phyloP scores from a whole-genome alignment of 1,284 basidiomycete species.

The Sphagnurus paluster region DNA sequence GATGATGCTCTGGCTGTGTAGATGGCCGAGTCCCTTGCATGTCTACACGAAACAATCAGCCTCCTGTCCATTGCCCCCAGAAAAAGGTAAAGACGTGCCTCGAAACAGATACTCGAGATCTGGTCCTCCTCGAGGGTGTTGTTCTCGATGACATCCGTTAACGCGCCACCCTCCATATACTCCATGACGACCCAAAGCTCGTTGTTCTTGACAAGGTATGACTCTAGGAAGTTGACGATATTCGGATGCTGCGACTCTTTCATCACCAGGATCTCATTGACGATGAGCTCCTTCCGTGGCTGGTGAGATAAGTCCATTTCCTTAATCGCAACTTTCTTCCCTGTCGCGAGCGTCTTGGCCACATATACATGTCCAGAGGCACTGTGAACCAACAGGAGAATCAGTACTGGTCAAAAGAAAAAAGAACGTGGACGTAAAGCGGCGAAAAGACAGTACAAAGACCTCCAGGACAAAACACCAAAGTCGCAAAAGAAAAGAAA shows the following conservation, averaged over 20 bases:
- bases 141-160: slow-evolving; percentile 98
- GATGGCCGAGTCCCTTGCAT: slow-evolving; percentile 90
- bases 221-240: slow-evolving; percentile 97
- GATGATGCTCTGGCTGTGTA: slow-evolving; percentile 94
- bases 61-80: not conserved
- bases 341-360: slow-evolving; percentile 86
- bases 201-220: slow-evolving; percentile 86
- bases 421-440: slow-evolving; percentile 5
- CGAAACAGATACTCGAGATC: slow-evolving; percentile 90
- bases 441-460: not conserved
- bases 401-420: not conserved
- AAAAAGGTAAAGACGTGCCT: slow-evolving; percentile 55
- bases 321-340: slow-evolving; percentile 97
- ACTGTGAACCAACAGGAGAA: slow-evolving; percentile 39
- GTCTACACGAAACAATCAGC: slow-evolving; percentile 54
- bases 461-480: not conserved
- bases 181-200: slow-evolving; percentile 99
- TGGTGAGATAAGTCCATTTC: slow-evolving; percentile 98
- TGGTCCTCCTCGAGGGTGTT: slow-evolving; percentile 96
- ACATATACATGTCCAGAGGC: slow-evolving; percentile 99
- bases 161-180: slow-evolving; percentile 98
- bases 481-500: slow-evolving; percentile 12
- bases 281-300: slow-evolving; percentile 96
- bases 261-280: slow-evolving; percentile 99
- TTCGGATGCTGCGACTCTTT: slow-evolving; percentile 98